Percentiles rank a stretch among this genome's conserved stretches.
phyloP scores from a whole-genome alignment of 2,329 filamentous ascomycete genomes.

The Colletotrichum cuscutae region DNA sequence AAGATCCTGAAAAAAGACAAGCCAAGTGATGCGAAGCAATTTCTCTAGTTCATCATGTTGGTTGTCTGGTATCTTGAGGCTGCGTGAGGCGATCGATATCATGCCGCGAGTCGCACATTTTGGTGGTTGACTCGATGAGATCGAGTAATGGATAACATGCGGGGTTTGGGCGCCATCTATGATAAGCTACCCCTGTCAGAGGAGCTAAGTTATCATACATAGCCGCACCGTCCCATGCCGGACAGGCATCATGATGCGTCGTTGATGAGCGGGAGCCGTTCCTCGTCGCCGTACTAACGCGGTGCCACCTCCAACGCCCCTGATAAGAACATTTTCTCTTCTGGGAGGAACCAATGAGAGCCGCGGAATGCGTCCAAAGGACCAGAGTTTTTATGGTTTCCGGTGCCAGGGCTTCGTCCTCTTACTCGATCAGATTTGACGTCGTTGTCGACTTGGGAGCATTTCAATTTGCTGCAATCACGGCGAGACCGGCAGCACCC shows the following conservation, averaged over 20 bases:
- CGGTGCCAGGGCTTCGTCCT: constrained; percentile 7
- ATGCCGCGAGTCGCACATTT: constrained; percentile 8
- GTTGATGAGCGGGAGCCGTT: constrained; percentile 18
- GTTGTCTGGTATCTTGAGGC: not conserved
- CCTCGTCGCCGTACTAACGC: constrained; percentile 3
- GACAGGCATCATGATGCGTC: not conserved
- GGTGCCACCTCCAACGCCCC: constrained; percentile 11
- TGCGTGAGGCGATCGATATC: not conserved
- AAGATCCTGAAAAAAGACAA: not conserved
- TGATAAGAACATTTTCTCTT: constrained; percentile 26
- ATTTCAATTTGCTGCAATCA: constrained; percentile 23
- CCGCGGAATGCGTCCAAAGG: not conserved
- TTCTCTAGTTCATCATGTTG: not conserved
- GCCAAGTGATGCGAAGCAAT: not conserved
- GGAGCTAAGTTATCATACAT: constrained; percentile 27
- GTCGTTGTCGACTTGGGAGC: constrained; percentile 4
- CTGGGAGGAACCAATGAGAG: constrained; percentile 13
- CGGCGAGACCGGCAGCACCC: constrained; percentile 30
- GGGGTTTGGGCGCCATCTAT: constrained; percentile 25
- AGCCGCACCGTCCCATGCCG: constrained; percentile 31
- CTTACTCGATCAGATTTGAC: constrained; percentile 35
- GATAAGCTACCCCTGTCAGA: constrained; percentile 32
- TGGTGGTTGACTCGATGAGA: constrained; percentile 39
- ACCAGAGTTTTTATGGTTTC: not conserved
- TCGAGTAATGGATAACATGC: constrained; percentile 42